Conservation (phyloP, 1,284 basidiomycete genomes). For the Lentinula novae-zelandiae region DNA sequence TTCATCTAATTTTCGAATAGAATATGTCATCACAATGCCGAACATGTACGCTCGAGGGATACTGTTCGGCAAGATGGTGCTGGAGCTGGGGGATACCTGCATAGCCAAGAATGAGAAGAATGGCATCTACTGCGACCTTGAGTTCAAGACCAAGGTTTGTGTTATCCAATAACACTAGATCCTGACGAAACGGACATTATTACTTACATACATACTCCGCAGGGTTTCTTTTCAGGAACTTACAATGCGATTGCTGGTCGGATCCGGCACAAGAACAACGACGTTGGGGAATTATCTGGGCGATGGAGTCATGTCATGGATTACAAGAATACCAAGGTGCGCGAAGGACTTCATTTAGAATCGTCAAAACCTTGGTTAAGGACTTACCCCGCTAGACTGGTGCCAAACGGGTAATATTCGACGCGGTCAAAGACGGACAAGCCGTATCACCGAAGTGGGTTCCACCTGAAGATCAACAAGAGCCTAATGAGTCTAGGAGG, state of each 20-base stretch:
- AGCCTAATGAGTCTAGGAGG: conserved; percentile 87
- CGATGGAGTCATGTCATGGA: conserved; percentile 94
- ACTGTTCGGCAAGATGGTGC: conserved; percentile 96
- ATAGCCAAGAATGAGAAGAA: conserved; percentile 82
- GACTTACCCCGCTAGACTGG: conserved; percentile 43
- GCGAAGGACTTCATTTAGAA: conserved; percentile 5
- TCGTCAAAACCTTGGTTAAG: not conserved
- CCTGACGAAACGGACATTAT: not conserved
- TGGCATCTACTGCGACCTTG: conserved; percentile 78
- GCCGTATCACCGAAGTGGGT: conserved; percentile 82
- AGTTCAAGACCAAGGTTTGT: conserved; percentile 93
- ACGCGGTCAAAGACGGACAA: conserved; percentile 72
- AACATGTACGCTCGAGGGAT: conserved; percentile 99
- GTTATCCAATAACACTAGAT: too few species aligned
- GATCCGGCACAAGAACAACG: conserved; percentile 62
- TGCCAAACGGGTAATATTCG: conserved; percentile 78
- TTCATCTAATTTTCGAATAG: conserved; percentile 31
- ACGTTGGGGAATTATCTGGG: conserved; percentile 86
- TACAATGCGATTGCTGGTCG: conserved; percentile 91
- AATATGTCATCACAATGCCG: conserved; percentile 90
- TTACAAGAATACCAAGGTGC: conserved; percentile 69
- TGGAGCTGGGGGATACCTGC: conserved; percentile 92
- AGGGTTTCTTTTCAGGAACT: conserved; percentile 96
- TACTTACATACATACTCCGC: conserved; percentile 1
- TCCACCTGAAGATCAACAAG: conserved; percentile 83